Conservation (phyloP, 345 rosid species). For the Lepidium aucheri region DNA sequence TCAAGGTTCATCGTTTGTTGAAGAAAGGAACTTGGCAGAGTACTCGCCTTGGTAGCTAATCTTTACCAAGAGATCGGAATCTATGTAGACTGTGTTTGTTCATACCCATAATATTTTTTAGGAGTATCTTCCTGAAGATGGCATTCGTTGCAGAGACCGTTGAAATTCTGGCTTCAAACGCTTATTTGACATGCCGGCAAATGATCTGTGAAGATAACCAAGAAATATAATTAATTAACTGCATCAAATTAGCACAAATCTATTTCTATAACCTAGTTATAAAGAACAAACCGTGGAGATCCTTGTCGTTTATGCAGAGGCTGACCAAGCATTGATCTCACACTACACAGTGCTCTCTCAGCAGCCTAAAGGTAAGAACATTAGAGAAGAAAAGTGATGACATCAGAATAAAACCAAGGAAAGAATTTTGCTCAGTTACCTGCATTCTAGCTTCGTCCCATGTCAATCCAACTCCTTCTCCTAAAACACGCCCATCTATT, state of each 20-base stretch:
- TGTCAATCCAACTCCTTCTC: conserved; percentile 75
- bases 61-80: not conserved
- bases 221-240: not conserved
- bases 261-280: not conserved
- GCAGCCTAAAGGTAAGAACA: conserved; percentile 53
- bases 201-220: conserved; percentile 32
- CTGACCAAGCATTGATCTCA: conserved; percentile 60
- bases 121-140: conserved; percentile 71
- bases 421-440: conserved; percentile 32
- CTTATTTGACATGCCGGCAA: conserved; percentile 60
- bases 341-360: conserved; percentile 68
- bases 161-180: conserved; percentile 68
- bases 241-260: not conserved
- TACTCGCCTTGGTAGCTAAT: not conserved
- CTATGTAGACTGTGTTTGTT: not conserved
- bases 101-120: conserved; percentile 15
- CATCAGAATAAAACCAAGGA: not conserved
- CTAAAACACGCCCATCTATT: conserved; percentile 84
- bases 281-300: conserved; percentile 66
- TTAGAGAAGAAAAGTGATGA: conserved; percentile 2
- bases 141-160: conserved; percentile 56
- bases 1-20: not conserved
- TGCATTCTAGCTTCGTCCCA: conserved; percentile 96
- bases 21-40: conserved; percentile 3
- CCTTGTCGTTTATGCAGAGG: conserved; percentile 58